Evolutionary conservation across 2,329 filamentous ascomycete species (phyloP).

Genomic region (Fusarium newnesense): DNA sequence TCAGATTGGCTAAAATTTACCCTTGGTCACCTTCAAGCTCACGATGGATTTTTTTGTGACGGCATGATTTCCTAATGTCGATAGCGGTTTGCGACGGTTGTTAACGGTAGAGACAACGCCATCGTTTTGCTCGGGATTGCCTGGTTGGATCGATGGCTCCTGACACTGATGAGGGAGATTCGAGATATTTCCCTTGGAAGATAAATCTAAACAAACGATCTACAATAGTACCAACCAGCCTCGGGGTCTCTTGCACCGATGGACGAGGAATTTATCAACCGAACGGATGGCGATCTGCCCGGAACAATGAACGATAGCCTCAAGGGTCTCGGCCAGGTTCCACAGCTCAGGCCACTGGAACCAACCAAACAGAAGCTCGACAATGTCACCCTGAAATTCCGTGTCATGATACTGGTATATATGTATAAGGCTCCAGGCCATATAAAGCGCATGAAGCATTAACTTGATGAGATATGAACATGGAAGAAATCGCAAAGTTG

Average conservation of each 20-base stretch:
- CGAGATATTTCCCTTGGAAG: not conserved
- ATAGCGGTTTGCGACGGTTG: constrained; percentile 38
- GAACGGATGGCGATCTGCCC: constrained; percentile 16
- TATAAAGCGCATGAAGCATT: not conserved
- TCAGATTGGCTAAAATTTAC: constrained; percentile 26
- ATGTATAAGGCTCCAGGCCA: not conserved
- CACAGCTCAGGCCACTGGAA: constrained; percentile 26
- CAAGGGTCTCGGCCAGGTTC: constrained; percentile 17
- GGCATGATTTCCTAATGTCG: constrained; percentile 14
- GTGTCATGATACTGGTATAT: not conserved
- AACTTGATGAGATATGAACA: not conserved
- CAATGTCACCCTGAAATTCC: not conserved
- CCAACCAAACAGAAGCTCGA: constrained; percentile 26
- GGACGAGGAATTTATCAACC: constrained; percentile 10
- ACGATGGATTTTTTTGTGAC: constrained; percentile 16
- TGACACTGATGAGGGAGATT: not conserved
- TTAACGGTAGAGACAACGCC: constrained; percentile 17
- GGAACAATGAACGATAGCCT: not conserved
- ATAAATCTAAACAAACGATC: not conserved
- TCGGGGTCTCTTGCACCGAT: constrained; percentile 25
- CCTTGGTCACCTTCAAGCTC: not conserved
- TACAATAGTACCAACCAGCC: not conserved
- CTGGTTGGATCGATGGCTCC: not conserved
- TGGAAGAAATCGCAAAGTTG: not conserved
- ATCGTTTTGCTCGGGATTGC: not conserved